Evolutionary conservation across 2,329 filamentous ascomycete species (phyloP), one percentile per base, ranked within the genome.

Genomic region (Ophiocordyceps polyrhachis-furcata): DNA sequence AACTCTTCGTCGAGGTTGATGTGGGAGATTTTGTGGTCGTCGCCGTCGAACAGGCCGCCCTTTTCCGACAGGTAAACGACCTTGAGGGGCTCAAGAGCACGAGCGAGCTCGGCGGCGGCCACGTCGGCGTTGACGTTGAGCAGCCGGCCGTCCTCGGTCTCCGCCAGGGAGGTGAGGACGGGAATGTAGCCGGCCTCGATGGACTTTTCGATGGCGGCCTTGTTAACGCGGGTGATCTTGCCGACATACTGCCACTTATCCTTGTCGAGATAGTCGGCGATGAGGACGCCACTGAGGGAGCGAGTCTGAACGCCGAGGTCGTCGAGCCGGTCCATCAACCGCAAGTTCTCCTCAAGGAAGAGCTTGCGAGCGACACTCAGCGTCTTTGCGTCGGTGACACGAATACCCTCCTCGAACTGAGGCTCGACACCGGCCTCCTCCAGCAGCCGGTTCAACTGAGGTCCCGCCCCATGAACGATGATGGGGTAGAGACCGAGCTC

Each of bases 61-160:
- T 96, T 96, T 68, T 98, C 91, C 5, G 87, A 93, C n/a, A 96
- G 73, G 61, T 95, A 98, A 48, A 98, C 88, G 49, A 96, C 89
- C 76, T 98, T 98, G 56, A 96, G 69, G 23, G 91, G 91, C 64
- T 96, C 81, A 45, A 98, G 70, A 46, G 83, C 78, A 48, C 85
- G 80, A 21, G 91, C 89, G 49, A 98, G 71, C 66, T 95, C 89
- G 51, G 88, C 88, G 28, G 91, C 91, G 32, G 89, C 89, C 49
- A 95, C 89, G 62, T 98, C 91, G 32, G 91, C 91, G 57, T 98
- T 98, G 61, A 98, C 91, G 58, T 98, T 98, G 50, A 98, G 73
- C 44, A 96, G 79, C 62, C 89, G 86, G 9, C 91, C 91, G 50
- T 94, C 87, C 42, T 79, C 73, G 20, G 83, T 88, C 70, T 96